Evolutionary conservation across 1,284 basidiomycete genomes (phyloP).

Genomic region (Naganishia cerealis): DNA sequence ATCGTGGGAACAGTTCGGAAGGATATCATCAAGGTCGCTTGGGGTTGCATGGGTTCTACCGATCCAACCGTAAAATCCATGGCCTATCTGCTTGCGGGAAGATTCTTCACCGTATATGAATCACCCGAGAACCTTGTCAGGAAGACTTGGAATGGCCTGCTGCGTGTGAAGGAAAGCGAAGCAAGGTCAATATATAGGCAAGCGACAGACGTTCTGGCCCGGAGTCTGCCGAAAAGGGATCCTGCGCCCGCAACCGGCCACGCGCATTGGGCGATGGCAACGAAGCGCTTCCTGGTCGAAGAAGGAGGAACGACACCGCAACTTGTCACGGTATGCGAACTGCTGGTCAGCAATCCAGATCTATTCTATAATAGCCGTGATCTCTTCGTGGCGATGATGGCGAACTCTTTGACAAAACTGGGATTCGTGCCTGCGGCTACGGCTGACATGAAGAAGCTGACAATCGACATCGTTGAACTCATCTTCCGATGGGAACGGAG

Average conservation of each 20-base stretch:
- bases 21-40: conserved; percentile 93
- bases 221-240: conserved; percentile 68
- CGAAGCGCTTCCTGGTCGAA: conserved; percentile 82
- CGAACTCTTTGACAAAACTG: conserved; percentile 82
- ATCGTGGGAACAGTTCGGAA: conserved; percentile 80
- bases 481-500: conserved; percentile 82
- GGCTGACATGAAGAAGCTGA: conserved; percentile 76
- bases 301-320: conserved; percentile 81
- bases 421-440: conserved; percentile 74
- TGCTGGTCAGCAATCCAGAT: conserved; percentile 86
- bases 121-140: conserved; percentile 91
- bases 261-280: conserved; percentile 86
- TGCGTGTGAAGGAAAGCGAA: conserved; percentile 77
- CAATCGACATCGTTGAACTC: conserved; percentile 79
- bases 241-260: conserved; percentile 63
- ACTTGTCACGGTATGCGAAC: conserved; percentile 83
- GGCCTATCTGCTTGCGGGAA: conserved; percentile 87
- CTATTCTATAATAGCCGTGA: conserved; percentile 92
- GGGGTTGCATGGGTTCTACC: conserved; percentile 59
- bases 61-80: conserved; percentile 93
- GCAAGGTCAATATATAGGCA: conserved; percentile 74
- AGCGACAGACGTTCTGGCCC: conserved; percentile 87
- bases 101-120: conserved; percentile 88
- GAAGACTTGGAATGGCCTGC: conserved; percentile 89
- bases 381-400: conserved; percentile 93